Evolutionary conservation across 1,139 yeast species (phyloP), one percentile per base, ranked within the genome.

Genomic region (Geotrichum cucujoidarum): DNA sequence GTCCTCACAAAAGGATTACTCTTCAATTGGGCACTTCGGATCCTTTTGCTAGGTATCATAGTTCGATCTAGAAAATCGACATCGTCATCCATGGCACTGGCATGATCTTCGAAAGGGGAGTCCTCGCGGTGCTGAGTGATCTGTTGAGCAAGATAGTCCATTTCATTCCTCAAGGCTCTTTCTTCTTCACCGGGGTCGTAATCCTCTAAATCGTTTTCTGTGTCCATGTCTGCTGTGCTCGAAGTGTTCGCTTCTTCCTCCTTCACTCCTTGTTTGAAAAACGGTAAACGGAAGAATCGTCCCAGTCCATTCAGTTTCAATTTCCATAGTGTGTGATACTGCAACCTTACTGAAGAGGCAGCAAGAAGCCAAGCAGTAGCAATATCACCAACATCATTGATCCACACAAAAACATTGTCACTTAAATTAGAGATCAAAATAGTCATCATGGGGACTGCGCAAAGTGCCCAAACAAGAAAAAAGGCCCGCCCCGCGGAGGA

Each of bases 361-460:
- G 47, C 44, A 16, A 48, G 41, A 41, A 42, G 30, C 58, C 55
- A 43, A 47, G 56, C 41, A 53, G 58, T 52, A 22, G 39, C 24
- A 24, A 45, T 43, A 45, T 52, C 51, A 42, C 54, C 48, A 47
- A 51, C 42, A 29, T 48, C 43, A 13, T 45, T 30, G 40, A 54
- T 43, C 33, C 38, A 35, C 16, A 17, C 24, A 60, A 74, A 81
- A 31, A 84, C 55, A 5, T 78, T 67, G 57, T 84, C 94, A 52
- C 90, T 86, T 40, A 83, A 68, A 49, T 79, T 80, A 1, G 92
- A 82, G 32, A 88, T 79, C 43, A 88, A 70, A 16, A 83, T 81
- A 0, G 95, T 84, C 94, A 88, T 87, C 52, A 87, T 70, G 0
- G 96, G 96, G 14, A 88, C 83, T 0, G 95, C 95, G 5, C 80